Base-by-base conservation (phyloP, 1,139 yeast genomes). In the Yarrowia galli region DNA sequence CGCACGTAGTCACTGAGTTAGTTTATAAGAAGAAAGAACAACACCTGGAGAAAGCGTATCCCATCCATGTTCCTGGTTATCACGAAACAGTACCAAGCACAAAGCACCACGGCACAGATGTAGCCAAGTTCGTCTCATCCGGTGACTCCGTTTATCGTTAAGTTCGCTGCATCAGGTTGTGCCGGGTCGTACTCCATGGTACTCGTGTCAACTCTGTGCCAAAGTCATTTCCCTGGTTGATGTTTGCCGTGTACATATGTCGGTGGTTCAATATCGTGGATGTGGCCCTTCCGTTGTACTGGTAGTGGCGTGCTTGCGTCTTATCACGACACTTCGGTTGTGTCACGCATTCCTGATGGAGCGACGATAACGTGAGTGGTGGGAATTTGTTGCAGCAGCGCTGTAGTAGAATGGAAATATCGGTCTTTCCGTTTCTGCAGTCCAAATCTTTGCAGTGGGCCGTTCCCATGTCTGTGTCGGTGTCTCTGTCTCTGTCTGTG, bases 1-100 rank as follows among this genome's bases (percentile, higher is more conserved):
- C 89, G 64, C 64, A 58, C 64, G 64, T 58, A 32, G 64, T 58
- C 51, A 56, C 63, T 56, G 48, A 25, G 63, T 56, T 56, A 56
- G 63, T 25, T 28, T 28, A 28, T n/a, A 28, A 7, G 32, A 28
- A 28, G 32, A 2, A 3, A 28, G 9, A 28, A 10, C 32, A 10
- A 7, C 8, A 28, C 32, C 32, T 7, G 9, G 6, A 28, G 4
- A 28, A 6, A 28, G 32, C 4, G 32, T 28, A 28, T 28, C 32
- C 8, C 32, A 7, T 28, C 32, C 8, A 6, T 1, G 32, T 28
- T 10, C 32, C 9, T 28, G 32, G 32, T 28, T 28, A 28, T 28
- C 32, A 28, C 32, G 9, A 28, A 10, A 28, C 32, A 28, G 8
- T 28, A 28, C 9, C 32, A 28, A 28, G 9, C 8, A 28, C 32